phyloP scores from a whole-genome alignment of 257 asterid species.

The Solanum lycopersicoides region DNA sequence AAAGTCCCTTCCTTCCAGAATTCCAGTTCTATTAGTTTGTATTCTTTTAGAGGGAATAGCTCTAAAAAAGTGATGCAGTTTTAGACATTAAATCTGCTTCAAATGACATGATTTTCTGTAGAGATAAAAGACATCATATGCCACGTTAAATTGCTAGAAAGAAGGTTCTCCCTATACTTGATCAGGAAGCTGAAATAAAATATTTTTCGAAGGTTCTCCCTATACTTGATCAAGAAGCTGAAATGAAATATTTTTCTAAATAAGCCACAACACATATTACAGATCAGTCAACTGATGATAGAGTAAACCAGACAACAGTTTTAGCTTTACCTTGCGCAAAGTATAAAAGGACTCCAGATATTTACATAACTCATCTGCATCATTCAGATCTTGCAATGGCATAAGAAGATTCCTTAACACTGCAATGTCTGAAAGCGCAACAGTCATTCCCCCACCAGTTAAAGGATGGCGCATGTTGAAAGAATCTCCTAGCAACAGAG shows the following conservation, averaged over 20 bases:
- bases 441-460: slow-evolving; percentile 60
- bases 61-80: background rate
- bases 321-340: slow-evolving; percentile 31
- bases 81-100: background rate
- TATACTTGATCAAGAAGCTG: background rate
- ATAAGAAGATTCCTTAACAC: slow-evolving; percentile 35
- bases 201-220: background rate
- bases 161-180: background rate
- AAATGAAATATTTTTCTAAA: background rate
- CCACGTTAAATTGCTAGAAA: background rate
- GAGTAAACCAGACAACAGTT: background rate
- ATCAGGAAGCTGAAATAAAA: background rate
- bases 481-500: slow-evolving; percentile 44
- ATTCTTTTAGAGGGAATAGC: background rate
- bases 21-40: background rate
- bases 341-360: slow-evolving; percentile 42
- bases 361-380: slow-evolving; percentile 26
- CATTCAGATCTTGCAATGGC: slow-evolving; percentile 30
- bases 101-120: background rate
- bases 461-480: slow-evolving; percentile 59
- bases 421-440: slow-evolving; percentile 46
- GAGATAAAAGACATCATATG: background rate
- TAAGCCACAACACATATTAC: background rate
- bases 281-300: background rate
- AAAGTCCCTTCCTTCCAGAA: too few relatives aligned